Evolutionary conservation across 2,329 filamentous ascomycete genomes (phyloP).

Genomic region (Pseudogymnoascus sp.): DNA sequence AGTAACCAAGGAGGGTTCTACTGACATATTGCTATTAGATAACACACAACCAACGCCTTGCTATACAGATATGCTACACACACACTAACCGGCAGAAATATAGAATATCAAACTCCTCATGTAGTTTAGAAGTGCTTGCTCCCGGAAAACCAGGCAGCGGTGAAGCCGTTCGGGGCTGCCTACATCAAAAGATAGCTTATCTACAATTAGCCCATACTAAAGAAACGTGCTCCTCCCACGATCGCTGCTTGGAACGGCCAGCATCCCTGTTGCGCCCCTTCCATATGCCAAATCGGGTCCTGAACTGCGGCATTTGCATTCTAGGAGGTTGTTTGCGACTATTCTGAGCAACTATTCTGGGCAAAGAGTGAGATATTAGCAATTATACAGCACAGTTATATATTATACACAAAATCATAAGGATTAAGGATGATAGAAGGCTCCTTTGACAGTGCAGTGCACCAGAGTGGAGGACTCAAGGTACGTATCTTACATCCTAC

Average conservation of each 20-base stretch:
- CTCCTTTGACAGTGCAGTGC: no score
- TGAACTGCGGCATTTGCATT: background rate
- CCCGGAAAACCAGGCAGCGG: background rate
- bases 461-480: background rate
- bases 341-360: background rate
- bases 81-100: background rate
- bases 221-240: background rate
- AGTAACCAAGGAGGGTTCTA: background rate
- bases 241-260: background rate
- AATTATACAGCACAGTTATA: background rate
- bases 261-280: background rate
- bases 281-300: background rate
- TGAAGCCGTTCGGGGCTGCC: background rate
- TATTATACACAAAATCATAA: background rate
- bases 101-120: background rate
- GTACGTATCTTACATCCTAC: background rate
- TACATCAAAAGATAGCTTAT: background rate
- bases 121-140: background rate
- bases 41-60: background rate
- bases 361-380: background rate
- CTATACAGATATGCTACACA: conserved; percentile 1
- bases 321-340: background rate
- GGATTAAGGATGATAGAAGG: background rate
- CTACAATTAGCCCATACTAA: background rate
- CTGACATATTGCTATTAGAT: background rate